Base-by-base conservation (phyloP, 139 green algal species). In the Micractinium conductrix region DNA sequence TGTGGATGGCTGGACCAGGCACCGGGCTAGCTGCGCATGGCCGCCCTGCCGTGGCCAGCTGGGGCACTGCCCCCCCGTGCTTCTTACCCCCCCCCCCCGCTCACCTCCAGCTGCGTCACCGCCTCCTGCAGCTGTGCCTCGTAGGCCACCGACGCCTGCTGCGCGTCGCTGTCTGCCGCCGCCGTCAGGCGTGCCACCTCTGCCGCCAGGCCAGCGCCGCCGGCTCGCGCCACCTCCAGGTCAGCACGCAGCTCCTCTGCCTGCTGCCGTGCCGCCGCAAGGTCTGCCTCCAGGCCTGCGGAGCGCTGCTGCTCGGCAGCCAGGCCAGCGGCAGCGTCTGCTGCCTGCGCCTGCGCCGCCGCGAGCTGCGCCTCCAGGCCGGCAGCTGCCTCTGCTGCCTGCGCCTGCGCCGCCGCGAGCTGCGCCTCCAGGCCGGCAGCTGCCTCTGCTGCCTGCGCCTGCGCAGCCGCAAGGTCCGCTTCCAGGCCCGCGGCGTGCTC, bases 61-160 rank as follows among this genome's bases (percentile, higher is more conserved):
- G n/a, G n/a, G n/a, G n/a, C n/a, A n/a, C n/a, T n/a, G n/a, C n/a
- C n/a, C n/a, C n/a, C n/a, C n/a, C n/a, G n/a, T 40, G 4, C 62
- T 14, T 40, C 19, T 40, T 2, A 70, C 30, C 62, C 35, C 62
- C 62, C 53, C 53, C 6, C 24, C 53, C 53, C 53, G 48, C 68
- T 38, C 69, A 88, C 83, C 70, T 89, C 83, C 76, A 92, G 73
- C 85, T 92, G 83, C 42, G 88, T 88, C 38, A 90, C 33, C 58
- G 86, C 70, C 55, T 78, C 74, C 60, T 62, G 69, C 68, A 90
- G 48, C 37, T 72, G 70, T 22, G 40, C 37, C 53, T 84, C 62
- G 37, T 62, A 53, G 26, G 55, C 55, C 33, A 65, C 30, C 1
- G 38, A 58, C 8, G 69, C 83, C 14, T 68, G 21, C n/a, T 74